Evolutionary conservation across 345 rosid species (phyloP), one percentile per base, ranked within the genome.

Genomic region (Odontarrhena argentea): DNA sequence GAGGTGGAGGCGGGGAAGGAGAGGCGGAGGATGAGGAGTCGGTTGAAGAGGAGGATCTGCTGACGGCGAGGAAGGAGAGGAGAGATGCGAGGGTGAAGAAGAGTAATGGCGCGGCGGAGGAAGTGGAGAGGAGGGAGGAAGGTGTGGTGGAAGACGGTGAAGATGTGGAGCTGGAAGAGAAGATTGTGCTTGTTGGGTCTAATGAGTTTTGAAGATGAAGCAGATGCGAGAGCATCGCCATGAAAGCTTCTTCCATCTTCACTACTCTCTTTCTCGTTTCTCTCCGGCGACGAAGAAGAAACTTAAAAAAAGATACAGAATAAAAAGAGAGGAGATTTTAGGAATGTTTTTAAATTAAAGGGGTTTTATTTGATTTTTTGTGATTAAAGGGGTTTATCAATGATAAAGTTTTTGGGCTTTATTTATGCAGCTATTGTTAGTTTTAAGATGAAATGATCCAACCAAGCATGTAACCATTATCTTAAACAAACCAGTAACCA

Each of bases 171-270:
- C 89, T 4, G 15, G 88, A 70, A 45, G 87, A 83, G 75, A 92
- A 84, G 73, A 82, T 60, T 42, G 89, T 69, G 44, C 81, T 75
- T 45, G 98, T 59, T 11, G 95, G 91, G 70, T 94, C 97, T 12
- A 89, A 75, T 35, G 89, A 83, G 80, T 85, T 87, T 52, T 93
- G 96, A 68, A 94, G 97, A 73, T 91, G 99, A 26, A 94, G 85
- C 50, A 94, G 93, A 52, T 88, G 90, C 37, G 99, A 88, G 30
- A 94, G 85, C 92, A 91, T 83, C 65, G 90, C 45, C 84, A 88
- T 58, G 76, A 94, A 78, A 8, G 96, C 86, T 69, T 91, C 92
- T 45, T 91, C 99, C 99, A 94, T 94, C 57, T 25, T 47, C 43
- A 43, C 44, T 60, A 45, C 71, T 50, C 71, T 63, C 52, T 9